Conservation (phyloP, 1,284 basidiomycete species). For the Ceratobasidium sp. region DNA sequence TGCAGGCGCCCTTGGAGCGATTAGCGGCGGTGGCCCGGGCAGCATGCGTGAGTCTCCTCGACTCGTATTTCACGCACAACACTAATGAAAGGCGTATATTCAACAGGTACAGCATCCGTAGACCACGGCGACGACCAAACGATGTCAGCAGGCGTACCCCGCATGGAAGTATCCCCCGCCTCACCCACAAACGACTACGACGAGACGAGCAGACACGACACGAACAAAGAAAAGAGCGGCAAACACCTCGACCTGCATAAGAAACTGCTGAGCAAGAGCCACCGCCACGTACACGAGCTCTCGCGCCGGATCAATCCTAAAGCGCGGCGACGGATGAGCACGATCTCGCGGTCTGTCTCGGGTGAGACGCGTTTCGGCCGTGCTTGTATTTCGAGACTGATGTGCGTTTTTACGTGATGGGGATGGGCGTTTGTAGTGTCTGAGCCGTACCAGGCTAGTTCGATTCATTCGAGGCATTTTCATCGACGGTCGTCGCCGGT, state of each 20-base stretch:
- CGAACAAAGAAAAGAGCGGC: conserved; percentile 32
- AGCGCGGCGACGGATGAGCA: conserved; percentile 63
- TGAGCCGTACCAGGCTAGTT: conserved; percentile 79
- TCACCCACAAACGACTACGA: conserved; percentile 31
- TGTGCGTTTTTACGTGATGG: conserved; percentile 60
- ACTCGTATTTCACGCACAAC: no score
- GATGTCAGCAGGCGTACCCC: neutral
- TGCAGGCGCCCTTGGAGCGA: neutral
- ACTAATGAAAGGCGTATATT: no score
- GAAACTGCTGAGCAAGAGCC: conserved; percentile 71
- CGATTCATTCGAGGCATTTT: conserved; percentile 78
- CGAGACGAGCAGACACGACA: neutral
- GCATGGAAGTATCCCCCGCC: conserved; percentile 37
- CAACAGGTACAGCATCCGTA: conserved; percentile 15
- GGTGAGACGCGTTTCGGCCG: conserved; percentile 59
- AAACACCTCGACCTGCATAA: conserved; percentile 41
- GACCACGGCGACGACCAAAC: conserved; percentile 14
- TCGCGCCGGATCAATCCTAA: conserved; percentile 78
- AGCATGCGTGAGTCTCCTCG: conserved; percentile 21
- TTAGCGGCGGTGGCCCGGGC: neutral
- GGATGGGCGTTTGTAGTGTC: conserved; percentile 55
- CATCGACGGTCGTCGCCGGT: conserved; percentile 37
- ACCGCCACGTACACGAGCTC: conserved; percentile 75
- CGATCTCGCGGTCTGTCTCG: conserved; percentile 67
- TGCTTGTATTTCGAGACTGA: conserved; percentile 57